A percentile compares a stretch with the other conserved stretches of the same genome.
phyloP scores from a whole-genome alignment of 768 basidiomycete species.

The Nidularia sp. region DNA sequence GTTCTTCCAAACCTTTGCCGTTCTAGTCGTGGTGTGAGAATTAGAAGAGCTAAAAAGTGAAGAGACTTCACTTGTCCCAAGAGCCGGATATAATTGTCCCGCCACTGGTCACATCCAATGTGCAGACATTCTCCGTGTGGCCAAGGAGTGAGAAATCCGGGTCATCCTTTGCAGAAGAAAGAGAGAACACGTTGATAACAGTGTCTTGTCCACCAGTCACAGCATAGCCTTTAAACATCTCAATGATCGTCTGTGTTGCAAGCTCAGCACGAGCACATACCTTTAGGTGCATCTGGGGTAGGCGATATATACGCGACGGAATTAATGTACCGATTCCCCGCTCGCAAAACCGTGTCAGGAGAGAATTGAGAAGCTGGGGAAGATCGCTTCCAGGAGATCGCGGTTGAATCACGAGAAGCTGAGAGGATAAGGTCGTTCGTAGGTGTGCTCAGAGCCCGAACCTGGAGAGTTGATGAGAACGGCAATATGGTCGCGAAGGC shows the following conservation, averaged over 20 bases:
- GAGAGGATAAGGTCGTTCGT: slow-evolving; percentile 78
- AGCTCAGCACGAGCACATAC: slow-evolving; percentile 26
- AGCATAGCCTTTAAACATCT: slow-evolving; percentile 60
- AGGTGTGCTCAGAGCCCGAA: slow-evolving; percentile 77
- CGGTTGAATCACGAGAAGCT: slow-evolving; percentile 87
- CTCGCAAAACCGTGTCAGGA: slow-evolving; percentile 49
- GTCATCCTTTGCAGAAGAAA: slow-evolving; percentile 55
- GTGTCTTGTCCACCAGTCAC: slow-evolving; percentile 89
- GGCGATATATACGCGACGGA: slow-evolving; percentile 76
- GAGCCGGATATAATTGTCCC: slow-evolving; percentile 90
- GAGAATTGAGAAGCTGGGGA: slow-evolving; percentile 45
- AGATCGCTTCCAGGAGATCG: slow-evolving; percentile 76
- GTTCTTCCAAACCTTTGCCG: slow-evolving; percentile 91
- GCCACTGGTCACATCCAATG: slow-evolving; percentile 63
- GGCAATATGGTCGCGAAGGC: slow-evolving; percentile 1
- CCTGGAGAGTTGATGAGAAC: slow-evolving; percentile 43
- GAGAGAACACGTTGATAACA: slow-evolving; percentile 78
- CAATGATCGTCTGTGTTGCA: slow-evolving; percentile 7
- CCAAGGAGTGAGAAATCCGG: slow-evolving; percentile 83
- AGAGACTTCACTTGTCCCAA: slow-evolving; percentile 82
- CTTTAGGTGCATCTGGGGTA: slow-evolving; percentile 64
- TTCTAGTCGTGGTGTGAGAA: slow-evolving; percentile 40
- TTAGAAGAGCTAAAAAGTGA: background rate
- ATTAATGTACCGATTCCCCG: slow-evolving; percentile 76
- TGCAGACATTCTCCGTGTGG: slow-evolving; percentile 88